Conservation (phyloP, 2,329 filamentous ascomycete species). For the Xylaria sp. region DNA sequence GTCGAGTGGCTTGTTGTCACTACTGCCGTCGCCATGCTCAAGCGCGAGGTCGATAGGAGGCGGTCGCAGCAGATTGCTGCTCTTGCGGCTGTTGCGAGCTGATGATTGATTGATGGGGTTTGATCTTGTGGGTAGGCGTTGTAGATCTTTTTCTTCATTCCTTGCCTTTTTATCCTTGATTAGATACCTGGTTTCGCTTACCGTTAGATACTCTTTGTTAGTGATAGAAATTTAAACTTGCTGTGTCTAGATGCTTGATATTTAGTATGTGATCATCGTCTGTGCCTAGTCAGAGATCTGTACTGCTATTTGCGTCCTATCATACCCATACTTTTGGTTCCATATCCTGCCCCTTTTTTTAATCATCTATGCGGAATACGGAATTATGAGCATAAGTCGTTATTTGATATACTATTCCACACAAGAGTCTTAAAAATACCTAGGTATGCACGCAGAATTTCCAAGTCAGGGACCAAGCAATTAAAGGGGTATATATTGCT, state of each 20-base stretch:
- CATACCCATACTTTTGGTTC: not conserved
- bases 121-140: not conserved
- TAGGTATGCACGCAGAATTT: not conserved
- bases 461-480: not conserved
- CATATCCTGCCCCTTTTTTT: not conserved
- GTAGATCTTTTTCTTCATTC: not conserved
- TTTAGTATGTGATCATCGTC: no score
- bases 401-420: not conserved
- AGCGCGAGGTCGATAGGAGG: constrained; percentile 72
- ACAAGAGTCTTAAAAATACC: not conserved
- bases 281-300: not conserved
- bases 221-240: not conserved
- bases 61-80: constrained; percentile 62
- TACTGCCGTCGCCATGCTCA: constrained; percentile 70
- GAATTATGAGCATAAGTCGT: not conserved
- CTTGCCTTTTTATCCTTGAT: not conserved
- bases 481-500: constrained; percentile 34
- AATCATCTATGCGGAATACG: no score
- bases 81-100: constrained; percentile 48
- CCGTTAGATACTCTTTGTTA: not conserved
- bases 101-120: not conserved
- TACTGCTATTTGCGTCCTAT: not conserved
- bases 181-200: not conserved
- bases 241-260: no score
- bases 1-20: constrained; percentile 64